phyloP scores from a whole-genome alignment of 2,329 filamentous ascomycete genomes.

The Xylariaceae sp. region DNA sequence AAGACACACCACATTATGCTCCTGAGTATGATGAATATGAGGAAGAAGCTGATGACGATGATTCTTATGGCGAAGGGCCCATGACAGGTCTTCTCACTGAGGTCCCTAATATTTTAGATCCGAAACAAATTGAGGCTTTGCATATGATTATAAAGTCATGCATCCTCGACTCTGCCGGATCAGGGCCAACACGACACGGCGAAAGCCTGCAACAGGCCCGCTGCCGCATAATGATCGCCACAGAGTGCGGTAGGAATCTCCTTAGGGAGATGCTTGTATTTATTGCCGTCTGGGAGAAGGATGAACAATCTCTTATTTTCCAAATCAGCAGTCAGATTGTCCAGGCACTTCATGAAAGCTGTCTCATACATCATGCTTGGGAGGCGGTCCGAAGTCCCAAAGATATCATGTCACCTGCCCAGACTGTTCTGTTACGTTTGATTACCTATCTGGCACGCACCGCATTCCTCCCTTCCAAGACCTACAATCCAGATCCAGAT shows the following conservation, averaged over 20 bases:
- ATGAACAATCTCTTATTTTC: constrained; percentile 92
- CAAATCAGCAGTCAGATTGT: constrained; percentile 97
- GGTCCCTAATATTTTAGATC: constrained; percentile 91
- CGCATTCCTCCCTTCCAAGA: constrained; percentile 48
- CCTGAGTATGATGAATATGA: constrained; percentile 61
- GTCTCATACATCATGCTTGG: constrained; percentile 89
- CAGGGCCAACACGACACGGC: constrained; percentile 68
- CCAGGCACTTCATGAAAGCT: constrained; percentile 88
- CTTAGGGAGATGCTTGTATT: constrained; percentile 92
- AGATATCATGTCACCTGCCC: constrained; percentile 93
- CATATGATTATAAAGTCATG: constrained; percentile 98
- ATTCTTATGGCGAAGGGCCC: constrained; percentile 80
- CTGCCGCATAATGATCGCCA: constrained; percentile 86
- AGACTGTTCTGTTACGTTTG: constrained; percentile 90
- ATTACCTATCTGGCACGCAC: constrained; percentile 87
- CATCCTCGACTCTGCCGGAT: constrained; percentile 82
- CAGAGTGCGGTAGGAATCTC: constrained; percentile 89
- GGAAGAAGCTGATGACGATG: constrained; percentile 66
- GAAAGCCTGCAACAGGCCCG: constrained; percentile 90
- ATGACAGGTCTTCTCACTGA: constrained; percentile 87
- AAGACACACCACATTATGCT: constrained; percentile 49
- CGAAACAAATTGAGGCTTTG: constrained; percentile 92
- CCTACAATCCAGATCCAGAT: constrained; percentile 41
- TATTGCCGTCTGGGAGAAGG: constrained; percentile 95
- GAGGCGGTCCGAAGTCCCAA: constrained; percentile 90